Evolutionary conservation across 2,329 filamentous ascomycete genomes (phyloP).

Genomic region (Coniochaeta sp.): DNA sequence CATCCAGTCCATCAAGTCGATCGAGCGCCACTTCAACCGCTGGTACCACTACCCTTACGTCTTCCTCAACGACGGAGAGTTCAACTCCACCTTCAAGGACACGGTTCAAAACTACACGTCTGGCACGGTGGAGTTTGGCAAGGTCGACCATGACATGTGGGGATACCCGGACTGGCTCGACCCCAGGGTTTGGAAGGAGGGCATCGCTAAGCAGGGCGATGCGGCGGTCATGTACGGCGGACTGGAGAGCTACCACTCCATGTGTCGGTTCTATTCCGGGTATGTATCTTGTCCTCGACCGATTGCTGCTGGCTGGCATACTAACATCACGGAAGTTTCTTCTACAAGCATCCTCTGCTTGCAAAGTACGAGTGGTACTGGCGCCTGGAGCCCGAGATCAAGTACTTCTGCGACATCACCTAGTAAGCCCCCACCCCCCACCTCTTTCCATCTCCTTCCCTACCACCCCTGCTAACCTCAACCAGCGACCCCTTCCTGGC

Average conservation of each 20-base stretch:
- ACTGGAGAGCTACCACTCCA: conserved; percentile 97
- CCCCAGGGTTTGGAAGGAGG: conserved; percentile 86
- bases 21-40: conserved; percentile 97
- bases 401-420: conserved; percentile 99
- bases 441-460: not conserved
- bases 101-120: conserved; percentile 88
- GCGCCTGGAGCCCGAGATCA: conserved; percentile 98
- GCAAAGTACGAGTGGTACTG: conserved; percentile 99
- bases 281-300: conserved; percentile 35
- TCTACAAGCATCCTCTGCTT: conserved; percentile 93
- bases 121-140: conserved; percentile 81
- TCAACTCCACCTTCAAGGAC: conserved; percentile 90
- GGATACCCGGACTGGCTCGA: conserved; percentile 97
- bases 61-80: conserved; percentile 95
- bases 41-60: conserved; percentile 99
- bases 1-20: conserved; percentile 92
- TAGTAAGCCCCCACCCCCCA: conserved; percentile 54
- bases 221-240: conserved; percentile 98
- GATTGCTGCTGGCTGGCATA: not conserved
- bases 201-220: conserved; percentile 94
- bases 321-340: conserved; percentile 53
- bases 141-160: conserved; percentile 87
- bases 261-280: conserved; percentile 99
- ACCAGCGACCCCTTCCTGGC: conserved; percentile 84
- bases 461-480: conserved; percentile 12